A percentile compares a stretch with the other conserved stretches of the same genome.
These are phyloP conservation scores for Fraxinus pennsylvanica DNA, from an alignment of 257 asterid species.

Conservation along the genomic window DNA sequence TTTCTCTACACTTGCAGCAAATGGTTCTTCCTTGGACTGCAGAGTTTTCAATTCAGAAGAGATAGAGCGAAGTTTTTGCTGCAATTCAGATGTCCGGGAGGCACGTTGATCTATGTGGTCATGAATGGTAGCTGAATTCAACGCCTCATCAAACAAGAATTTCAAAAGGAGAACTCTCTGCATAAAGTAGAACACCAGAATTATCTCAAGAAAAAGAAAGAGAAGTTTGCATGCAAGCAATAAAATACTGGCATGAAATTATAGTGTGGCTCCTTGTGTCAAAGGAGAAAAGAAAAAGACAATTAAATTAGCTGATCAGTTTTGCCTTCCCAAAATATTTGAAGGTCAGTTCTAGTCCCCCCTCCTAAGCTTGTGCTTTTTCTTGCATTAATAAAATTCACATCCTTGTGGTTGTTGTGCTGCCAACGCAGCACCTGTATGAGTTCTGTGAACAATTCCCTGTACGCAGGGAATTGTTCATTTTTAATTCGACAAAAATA, in stretches of 20 bases:
- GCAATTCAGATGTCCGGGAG: constrained; percentile 64
- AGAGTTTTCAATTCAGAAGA: constrained; percentile 57
- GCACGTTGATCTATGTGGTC: constrained; percentile 77
- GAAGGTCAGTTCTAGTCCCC: background rate
- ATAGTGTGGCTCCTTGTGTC: background rate
- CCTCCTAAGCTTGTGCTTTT: background rate
- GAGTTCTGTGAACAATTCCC: too few species aligned
- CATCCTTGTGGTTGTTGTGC: background rate
- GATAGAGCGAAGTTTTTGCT: constrained; percentile 69
- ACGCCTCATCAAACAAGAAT: constrained; percentile 81
- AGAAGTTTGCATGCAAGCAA: constrained; percentile 25
- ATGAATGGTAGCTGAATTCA: constrained; percentile 64
- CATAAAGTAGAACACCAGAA: constrained; percentile 33
- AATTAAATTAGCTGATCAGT: background rate
- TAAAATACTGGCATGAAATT: background rate
- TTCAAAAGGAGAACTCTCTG: constrained; percentile 87
- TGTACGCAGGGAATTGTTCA: background rate
- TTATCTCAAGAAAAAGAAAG: constrained; percentile 12
- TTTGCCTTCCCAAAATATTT: background rate
- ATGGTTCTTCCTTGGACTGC: constrained; percentile 65
- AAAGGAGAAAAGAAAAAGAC: background rate
- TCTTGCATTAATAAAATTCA: background rate
- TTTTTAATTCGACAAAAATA: background rate
- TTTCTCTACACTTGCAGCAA: constrained; percentile 47
- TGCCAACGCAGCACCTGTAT: too few species aligned